Evolutionary conservation across 306 rosid genomes (phyloP).

Genomic region (Quercus rubra): DNA sequence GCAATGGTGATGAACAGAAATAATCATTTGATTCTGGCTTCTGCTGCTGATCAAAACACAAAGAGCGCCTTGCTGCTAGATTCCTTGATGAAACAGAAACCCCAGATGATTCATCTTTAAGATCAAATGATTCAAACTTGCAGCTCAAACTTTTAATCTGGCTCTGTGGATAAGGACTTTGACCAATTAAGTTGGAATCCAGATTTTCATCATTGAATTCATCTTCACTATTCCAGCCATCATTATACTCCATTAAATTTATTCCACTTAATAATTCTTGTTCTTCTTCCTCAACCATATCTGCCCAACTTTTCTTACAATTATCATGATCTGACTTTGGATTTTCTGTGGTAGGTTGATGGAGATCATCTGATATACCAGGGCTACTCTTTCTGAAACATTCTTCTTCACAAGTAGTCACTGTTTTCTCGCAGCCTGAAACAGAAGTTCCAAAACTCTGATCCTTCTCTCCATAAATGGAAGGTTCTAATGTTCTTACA

Average conservation of each 20-base stretch:
- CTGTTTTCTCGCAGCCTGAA: not conserved
- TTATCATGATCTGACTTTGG: constrained; percentile 12
- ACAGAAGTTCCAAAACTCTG: constrained; percentile 14
- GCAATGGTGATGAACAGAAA: constrained; percentile 28
- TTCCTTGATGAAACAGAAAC: constrained; percentile 40
- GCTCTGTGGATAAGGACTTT: constrained; percentile 27
- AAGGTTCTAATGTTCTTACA: constrained; percentile 6
- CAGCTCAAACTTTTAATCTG: constrained; percentile 33
- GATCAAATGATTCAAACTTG: constrained; percentile 33
- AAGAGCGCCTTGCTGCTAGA: constrained; percentile 47
- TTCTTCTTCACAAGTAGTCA: not conserved
- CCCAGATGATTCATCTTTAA: constrained; percentile 29
- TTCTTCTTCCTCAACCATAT: constrained; percentile 85
- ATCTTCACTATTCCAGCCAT: constrained; percentile 19
- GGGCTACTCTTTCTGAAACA: constrained; percentile 20
- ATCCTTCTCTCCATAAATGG: not conserved
- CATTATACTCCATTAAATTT: constrained; percentile 13
- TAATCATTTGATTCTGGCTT: constrained; percentile 19
- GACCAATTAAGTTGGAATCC: constrained; percentile 48
- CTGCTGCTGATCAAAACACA: constrained; percentile 43
- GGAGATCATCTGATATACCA: constrained; percentile 3
- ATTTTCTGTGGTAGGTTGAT: constrained; percentile 18
- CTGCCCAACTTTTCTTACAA: constrained; percentile 92
- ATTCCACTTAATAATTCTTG: constrained; percentile 17
- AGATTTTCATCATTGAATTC: constrained; percentile 54